Percentiles rank a stretch among this genome's conserved stretches.
Evolutionary conservation across 2,329 filamentous ascomycete species (phyloP).

Genomic region (Botrytis medusae): DNA sequence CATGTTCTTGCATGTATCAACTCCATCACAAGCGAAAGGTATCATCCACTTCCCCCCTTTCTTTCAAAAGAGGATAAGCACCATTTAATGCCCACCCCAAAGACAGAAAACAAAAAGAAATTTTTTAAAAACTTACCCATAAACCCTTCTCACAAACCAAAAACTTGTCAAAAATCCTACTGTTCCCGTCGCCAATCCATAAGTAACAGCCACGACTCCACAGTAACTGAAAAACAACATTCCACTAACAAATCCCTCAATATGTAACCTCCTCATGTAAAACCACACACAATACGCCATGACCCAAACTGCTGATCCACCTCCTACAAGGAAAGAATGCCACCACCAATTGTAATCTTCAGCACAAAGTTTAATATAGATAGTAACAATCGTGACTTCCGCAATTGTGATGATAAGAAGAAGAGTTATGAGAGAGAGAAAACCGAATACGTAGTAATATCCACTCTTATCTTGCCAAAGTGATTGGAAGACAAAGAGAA

Average conservation of each 20-base stretch:
- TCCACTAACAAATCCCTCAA: constrained; percentile 75
- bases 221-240: constrained; percentile 85
- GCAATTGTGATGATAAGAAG: constrained; percentile 76
- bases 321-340: constrained; percentile 80
- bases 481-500: constrained; percentile 83
- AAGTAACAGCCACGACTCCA: constrained; percentile 77
- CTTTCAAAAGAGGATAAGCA: neutral
- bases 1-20: neutral
- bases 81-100: too few relatives aligned
- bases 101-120: neutral
- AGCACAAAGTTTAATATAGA: constrained; percentile 78
- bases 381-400: constrained; percentile 79
- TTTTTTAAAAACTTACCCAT: constrained; percentile 56
- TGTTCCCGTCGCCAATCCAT: constrained; percentile 78
- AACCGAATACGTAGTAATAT: constrained; percentile 91
- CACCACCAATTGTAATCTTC: constrained; percentile 95
- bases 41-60: neutral
- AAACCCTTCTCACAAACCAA: constrained; percentile 80
- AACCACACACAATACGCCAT: constrained; percentile 84
- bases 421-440: constrained; percentile 70
- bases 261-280: constrained; percentile 76
- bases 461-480: constrained; percentile 88
- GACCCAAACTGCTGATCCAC: constrained; percentile 75
- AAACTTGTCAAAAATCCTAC: constrained; percentile 83
- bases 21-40: too few relatives aligned